Conservation (phyloP, 306 rosid species). For the Amphicarpaea edgeworthii region DNA sequence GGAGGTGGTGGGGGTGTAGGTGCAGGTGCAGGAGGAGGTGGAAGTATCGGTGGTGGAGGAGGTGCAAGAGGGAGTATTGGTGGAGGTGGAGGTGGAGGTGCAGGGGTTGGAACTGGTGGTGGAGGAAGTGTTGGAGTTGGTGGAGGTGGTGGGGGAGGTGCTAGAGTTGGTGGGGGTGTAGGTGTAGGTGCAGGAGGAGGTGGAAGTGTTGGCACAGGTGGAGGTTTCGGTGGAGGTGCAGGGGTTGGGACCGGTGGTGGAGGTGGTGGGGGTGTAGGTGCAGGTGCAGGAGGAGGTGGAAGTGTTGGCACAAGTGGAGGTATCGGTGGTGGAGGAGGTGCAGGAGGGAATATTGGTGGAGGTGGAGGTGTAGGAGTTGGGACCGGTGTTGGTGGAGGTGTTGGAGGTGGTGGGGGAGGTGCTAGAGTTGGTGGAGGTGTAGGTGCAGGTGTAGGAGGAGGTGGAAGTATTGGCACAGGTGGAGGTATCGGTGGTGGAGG, state of each 20-base stretch:
- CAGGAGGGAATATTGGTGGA: background rate
- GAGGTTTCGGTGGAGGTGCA: background rate
- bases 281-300: background rate
- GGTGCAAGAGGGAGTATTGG: background rate
- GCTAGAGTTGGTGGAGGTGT: background rate
- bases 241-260: background rate
- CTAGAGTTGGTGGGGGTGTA: background rate
- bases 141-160: background rate
- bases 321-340: too few relatives aligned
- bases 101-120: rapidly evolving
- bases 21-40: background rate
- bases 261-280: background rate
- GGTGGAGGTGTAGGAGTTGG: background rate
- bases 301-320: too few relatives aligned
- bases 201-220: background rate
- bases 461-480: background rate
- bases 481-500: background rate
- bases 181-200: background rate
- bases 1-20: background rate
- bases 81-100: background rate
- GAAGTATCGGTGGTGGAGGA: too few relatives aligned
- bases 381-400: background rate
- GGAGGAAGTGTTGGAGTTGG: background rate
- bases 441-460: background rate
- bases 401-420: background rate